A percentile compares a stretch with the other conserved stretches of the same genome.
Evolutionary conservation across 2,329 filamentous ascomycete genomes (phyloP).

Genomic region (Colletotrichum liaoningense): DNA sequence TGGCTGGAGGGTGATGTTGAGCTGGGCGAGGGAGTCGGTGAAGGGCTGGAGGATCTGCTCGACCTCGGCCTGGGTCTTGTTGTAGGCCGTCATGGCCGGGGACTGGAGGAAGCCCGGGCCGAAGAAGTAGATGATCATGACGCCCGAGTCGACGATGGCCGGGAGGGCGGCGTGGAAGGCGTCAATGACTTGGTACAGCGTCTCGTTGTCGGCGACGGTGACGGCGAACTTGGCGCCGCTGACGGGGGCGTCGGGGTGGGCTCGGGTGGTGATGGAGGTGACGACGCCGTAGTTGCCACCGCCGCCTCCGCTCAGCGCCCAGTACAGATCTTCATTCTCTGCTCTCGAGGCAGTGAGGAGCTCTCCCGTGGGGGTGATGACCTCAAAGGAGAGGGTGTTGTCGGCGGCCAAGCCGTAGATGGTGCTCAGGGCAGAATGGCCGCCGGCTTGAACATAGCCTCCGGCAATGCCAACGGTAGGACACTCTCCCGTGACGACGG

Average conservation of each 20-base stretch:
- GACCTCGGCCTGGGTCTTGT: slow-evolving; percentile 52
- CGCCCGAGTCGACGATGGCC: slow-evolving; percentile 28
- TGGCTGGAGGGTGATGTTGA: slow-evolving; percentile 42
- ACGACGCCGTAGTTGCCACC: slow-evolving; percentile 62
- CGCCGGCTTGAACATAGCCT: slow-evolving; percentile 66
- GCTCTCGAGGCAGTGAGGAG: slow-evolving; percentile 63
- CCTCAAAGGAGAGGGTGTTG: slow-evolving; percentile 68
- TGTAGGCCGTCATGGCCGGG: slow-evolving; percentile 54
- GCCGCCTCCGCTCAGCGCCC: slow-evolving; percentile 68
- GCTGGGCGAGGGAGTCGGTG: slow-evolving; percentile 38
- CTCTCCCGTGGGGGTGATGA: slow-evolving; percentile 64
- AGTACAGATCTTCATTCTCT: slow-evolving; percentile 69
- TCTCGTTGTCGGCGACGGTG: slow-evolving; percentile 57
- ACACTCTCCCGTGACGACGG: slow-evolving; percentile 59
- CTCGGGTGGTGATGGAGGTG: slow-evolving; percentile 63
- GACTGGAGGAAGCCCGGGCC: slow-evolving; percentile 44
- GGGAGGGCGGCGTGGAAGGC: slow-evolving; percentile 32
- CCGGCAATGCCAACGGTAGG: slow-evolving; percentile 64
- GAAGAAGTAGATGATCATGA: slow-evolving; percentile 41
- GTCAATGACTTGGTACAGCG: slow-evolving; percentile 46
- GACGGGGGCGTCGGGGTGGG: slow-evolving; percentile 55
- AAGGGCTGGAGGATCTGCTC: slow-evolving; percentile 55
- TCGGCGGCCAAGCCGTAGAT: slow-evolving; percentile 70
- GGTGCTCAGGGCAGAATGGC: slow-evolving; percentile 59
- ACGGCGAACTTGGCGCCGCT: slow-evolving; percentile 36